Conservation (phyloP, 371 early-diverging fungal genomes). For the Phascolomyces articulosus region DNA sequence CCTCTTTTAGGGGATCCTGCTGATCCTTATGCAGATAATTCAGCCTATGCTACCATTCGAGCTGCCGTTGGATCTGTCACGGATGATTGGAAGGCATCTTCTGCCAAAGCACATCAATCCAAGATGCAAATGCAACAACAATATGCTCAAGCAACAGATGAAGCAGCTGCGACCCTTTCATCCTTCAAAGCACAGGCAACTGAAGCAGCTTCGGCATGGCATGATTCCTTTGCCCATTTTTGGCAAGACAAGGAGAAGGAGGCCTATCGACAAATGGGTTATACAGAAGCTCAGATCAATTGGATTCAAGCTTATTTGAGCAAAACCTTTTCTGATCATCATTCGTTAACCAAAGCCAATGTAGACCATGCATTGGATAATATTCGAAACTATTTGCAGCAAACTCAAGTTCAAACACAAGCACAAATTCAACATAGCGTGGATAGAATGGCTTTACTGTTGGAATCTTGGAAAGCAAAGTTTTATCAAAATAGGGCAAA, state of each 20-base stretch:
- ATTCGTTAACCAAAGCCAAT: slow-evolving; percentile 27
- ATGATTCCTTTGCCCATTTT: slow-evolving; percentile 33
- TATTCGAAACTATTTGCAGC: slow-evolving; percentile 36
- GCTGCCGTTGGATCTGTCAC: slow-evolving; percentile 18
- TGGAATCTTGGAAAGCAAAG: slow-evolving; percentile 32
- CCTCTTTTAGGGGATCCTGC: not conserved
- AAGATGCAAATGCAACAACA: not conserved
- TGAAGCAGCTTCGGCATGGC: slow-evolving; percentile 21
- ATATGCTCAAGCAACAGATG: not conserved
- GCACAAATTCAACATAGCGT: slow-evolving; percentile 39
- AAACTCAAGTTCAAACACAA: slow-evolving; percentile 37
- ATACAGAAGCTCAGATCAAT: slow-evolving; percentile 49
- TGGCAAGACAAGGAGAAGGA: slow-evolving; percentile 43
- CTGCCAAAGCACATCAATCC: not conserved
- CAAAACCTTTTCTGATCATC: slow-evolving; percentile 29
- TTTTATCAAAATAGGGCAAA: not conserved
- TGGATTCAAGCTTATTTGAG: slow-evolving; percentile 42
- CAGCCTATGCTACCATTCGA: slow-evolving; percentile 24
- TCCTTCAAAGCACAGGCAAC: slow-evolving; percentile 24
- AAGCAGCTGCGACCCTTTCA: not conserved
- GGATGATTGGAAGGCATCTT: slow-evolving; percentile 11
- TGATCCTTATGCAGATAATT: slow-evolving; percentile 18
- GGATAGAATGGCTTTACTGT: slow-evolving; percentile 28
- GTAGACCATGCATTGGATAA: slow-evolving; percentile 29
- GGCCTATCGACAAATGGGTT: slow-evolving; percentile 41